A percentile compares a stretch with the other conserved stretches of the same genome.
Conservation (phyloP, 163 green algal genomes). For the Scenedesmus sp. region DNA sequence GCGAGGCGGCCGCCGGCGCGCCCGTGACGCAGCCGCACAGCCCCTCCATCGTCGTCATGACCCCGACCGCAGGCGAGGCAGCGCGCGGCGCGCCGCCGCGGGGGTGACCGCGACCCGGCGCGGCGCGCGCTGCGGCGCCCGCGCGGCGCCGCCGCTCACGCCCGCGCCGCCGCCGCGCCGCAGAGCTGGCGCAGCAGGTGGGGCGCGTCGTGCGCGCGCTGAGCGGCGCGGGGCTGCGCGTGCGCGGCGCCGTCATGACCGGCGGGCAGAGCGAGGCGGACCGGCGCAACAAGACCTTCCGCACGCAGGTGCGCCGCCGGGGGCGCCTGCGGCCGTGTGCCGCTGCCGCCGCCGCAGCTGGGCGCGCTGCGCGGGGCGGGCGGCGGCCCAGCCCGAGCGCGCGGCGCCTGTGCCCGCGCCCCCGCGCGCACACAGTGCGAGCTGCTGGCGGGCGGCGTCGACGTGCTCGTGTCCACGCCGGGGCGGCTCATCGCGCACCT, state of each 20-base stretch:
- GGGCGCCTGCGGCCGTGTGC: no score
- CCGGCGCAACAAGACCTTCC: slow-evolving; percentile 46
- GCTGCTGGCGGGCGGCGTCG: slow-evolving; percentile 66
- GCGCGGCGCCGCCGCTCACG: not conserved
- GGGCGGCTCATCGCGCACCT: slow-evolving; percentile 74
- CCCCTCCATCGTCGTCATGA: slow-evolving; percentile 54
- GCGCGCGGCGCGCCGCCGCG: not conserved
- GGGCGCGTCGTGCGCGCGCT: slow-evolving; percentile 66
- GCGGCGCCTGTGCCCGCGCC: not conserved
- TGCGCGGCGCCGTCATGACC: slow-evolving; percentile 57
- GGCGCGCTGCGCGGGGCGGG: not conserved
- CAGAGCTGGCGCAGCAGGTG: slow-evolving; percentile 76
- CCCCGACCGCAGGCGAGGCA: slow-evolving; percentile 53
- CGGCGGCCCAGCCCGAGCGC: no score
- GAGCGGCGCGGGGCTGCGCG: slow-evolving; percentile 55
- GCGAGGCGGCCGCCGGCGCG: slow-evolving; percentile 43
- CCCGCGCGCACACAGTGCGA: slow-evolving; percentile 30
- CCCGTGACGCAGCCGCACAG: slow-evolving; percentile 28
- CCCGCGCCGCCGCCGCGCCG: slow-evolving; percentile 19
- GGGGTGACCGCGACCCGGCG: no score
- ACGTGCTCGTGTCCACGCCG: slow-evolving; percentile 87
- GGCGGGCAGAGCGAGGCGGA: slow-evolving; percentile 58
- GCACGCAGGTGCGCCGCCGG: slow-evolving; percentile 67
- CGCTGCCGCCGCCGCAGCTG: not conserved
- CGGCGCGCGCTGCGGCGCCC: no score